Base-by-base conservation (phyloP, 768 basidiomycete genomes). In the Galerina sulciceps region DNA sequence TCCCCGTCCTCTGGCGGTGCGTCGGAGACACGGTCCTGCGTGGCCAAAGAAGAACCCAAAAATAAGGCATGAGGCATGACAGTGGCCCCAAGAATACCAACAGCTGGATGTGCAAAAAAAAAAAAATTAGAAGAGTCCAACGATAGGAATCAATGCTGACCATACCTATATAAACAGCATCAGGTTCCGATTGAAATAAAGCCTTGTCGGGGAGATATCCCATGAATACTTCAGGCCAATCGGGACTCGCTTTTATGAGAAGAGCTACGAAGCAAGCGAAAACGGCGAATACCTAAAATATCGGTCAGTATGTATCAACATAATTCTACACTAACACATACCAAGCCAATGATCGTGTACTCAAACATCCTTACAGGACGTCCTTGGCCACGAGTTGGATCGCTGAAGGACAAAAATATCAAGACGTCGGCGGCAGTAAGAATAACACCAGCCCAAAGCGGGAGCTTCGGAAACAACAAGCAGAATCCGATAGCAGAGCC, bases 31-130 rank as follows among this genome's bases (percentile, higher is more conserved):
- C 74, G 73, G 56, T 76, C 72, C 38, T 75, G 72, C 0, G 74
- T 69, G 26, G 75, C 73, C 9, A 75, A 61, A n/a, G 71, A 71
- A 3, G 74, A 76, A 2, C 75, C 75, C 41, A 75, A 62, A 59
- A 75, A 76, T 53, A 77, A 61, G 5, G 86, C 85, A 69, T 91
- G 91, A 1, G 91, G 91, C 91, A 92, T 93, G 54, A 91, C 85
- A 3, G 90, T 92, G 3, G 90, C 88, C 48, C 86, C 85, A 4
- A 86, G 62, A 45, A 88, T 85, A 31, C 86, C 85, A 55, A 85
- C 79, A 31, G 84, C 82, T 85, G 58, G 31, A 54, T 38, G 22
- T 38, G 22, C 41, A 46, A 11, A 43, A 36, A 10, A 14, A 36
- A n/a, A 18, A 47, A 35, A 35, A 4, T 35, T 20, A 36, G 50